Conservation (phyloP, 2,329 filamentous ascomycete genomes). For the Botrytis tulipae region DNA sequence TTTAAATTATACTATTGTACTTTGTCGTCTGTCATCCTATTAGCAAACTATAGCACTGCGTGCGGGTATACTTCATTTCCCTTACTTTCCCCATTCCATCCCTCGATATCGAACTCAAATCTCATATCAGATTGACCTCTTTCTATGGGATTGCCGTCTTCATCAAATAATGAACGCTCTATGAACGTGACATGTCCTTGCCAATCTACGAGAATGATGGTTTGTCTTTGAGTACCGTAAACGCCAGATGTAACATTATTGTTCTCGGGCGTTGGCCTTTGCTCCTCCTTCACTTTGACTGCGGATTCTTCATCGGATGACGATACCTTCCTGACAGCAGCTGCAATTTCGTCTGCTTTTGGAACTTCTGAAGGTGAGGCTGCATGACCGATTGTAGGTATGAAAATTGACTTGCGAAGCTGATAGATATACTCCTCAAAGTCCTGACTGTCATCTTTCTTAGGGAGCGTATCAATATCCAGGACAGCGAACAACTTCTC, state of each 20-base stretch:
- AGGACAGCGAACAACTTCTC: conserved; percentile 53
- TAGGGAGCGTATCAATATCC: conserved; percentile 55
- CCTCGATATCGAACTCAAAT: conserved; percentile 56
- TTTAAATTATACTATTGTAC: conserved; percentile 2
- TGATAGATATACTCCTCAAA: conserved; percentile 54
- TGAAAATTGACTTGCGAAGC: conserved; percentile 60
- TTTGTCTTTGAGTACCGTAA: conserved; percentile 66
- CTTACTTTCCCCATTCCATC: conserved; percentile 39
- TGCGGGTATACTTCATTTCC: conserved; percentile 28
- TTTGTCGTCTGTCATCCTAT: conserved; percentile 18
- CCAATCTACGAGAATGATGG: conserved; percentile 60
- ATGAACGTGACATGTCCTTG: conserved; percentile 59
- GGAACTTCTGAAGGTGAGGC: conserved; percentile 43
- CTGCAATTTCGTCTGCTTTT: conserved; percentile 37
- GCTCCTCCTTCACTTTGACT: conserved; percentile 35
- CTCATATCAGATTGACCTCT: conserved; percentile 55
- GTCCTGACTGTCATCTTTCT: conserved; percentile 38
- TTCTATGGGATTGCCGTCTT: conserved; percentile 53
- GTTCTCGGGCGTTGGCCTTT: conserved; percentile 42
- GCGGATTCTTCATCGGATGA: conserved; percentile 37
- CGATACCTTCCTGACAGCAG: conserved; percentile 28
- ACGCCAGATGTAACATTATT: conserved; percentile 54
- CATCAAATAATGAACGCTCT: conserved; percentile 60
- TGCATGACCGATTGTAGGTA: conserved; percentile 54
- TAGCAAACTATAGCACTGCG: conserved; percentile 29